Evolutionary conservation across 352 stramenopile species (phyloP), one percentile per base, ranked within the genome.

Genomic region (Phytophthora capsici): DNA sequence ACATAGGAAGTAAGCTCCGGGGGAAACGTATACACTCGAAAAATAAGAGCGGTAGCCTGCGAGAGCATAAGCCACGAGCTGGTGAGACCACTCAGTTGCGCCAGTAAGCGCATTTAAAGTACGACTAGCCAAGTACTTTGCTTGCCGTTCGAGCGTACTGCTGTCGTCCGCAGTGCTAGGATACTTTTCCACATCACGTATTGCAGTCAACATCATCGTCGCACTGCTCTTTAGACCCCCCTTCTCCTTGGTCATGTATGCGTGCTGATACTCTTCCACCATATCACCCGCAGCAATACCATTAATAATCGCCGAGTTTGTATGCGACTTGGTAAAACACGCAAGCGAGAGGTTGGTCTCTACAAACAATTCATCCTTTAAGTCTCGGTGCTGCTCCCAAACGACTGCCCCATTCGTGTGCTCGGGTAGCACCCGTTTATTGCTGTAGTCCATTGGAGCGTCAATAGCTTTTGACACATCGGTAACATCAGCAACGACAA

Each of bases 221-320:
- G 26, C n/a, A 9, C 12, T 5, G 3, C 7, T 4, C 16, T 54
- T 54, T 14, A 54, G 12, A 1, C 16, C n/a, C 0, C 4, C 28
- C 6, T 20, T 23, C 7, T 54, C 46, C 12, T 54, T 58, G 4
- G 47, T n/a, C n/a, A n/a, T n/a, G n/a, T n/a, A n/a, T n/a, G n/a
- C n/a, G n/a, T n/a, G n/a, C n/a, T n/a, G n/a, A 10, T 54, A 54
- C 7, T 54, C 47, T 5, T 54, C 44, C 4, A 50, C 23, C 44
- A 50, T 36, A 32, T 30, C 47, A 2, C 28, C 17, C 2, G 47
- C 3, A 20, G 10, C 28, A 8, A 32, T 3, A 0, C 47, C 30
- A 4, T 44, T 44, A 5, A 54, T 44, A 1, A 20, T 2, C 0
- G 28, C 16, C 10, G 47, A 54, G 10, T 54, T 54, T 0, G 28